Conservation (phyloP, 148 eudicot genomes). For the Polygonum maritimum region DNA sequence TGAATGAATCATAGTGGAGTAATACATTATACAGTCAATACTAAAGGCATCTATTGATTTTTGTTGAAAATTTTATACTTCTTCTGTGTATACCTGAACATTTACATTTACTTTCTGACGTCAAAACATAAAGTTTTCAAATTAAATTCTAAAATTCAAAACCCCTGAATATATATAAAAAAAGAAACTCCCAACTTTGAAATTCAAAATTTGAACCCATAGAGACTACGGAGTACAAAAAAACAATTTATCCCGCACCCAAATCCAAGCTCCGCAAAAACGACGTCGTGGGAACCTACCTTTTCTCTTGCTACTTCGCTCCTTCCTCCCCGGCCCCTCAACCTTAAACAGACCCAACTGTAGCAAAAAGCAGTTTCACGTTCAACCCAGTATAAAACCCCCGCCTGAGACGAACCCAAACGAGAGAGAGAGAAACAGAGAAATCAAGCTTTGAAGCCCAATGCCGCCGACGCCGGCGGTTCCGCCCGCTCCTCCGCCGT, state of each 20-base stretch:
- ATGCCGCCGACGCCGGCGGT: slow-evolving; percentile 28
- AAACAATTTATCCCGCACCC: slow-evolving; percentile 8
- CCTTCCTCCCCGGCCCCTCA: slow-evolving; percentile 2
- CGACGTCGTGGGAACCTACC: background rate
- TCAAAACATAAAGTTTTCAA: background rate
- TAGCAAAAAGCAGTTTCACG: slow-evolving; percentile 4
- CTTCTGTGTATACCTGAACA: background rate
- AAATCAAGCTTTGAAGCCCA: background rate
- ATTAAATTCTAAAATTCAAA: background rate
- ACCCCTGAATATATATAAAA: background rate
- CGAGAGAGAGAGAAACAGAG: background rate
- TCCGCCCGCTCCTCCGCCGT: slow-evolving; percentile 15
- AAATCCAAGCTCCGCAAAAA: background rate
- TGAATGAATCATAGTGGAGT: too few species aligned
- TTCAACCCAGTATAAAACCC: background rate
- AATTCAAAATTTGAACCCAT: slow-evolving; percentile 3
- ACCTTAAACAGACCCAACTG: background rate
- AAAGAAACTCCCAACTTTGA: slow-evolving; percentile 3
- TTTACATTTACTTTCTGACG: background rate
- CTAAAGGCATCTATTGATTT: background rate
- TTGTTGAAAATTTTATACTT: background rate
- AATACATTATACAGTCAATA: background rate
- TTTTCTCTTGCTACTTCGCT: background rate
- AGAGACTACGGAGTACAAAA: background rate
- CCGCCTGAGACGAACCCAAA: background rate